phyloP scores from a whole-genome alignment of 352 stramenopile genomes.

The Bremia lactucae region DNA sequence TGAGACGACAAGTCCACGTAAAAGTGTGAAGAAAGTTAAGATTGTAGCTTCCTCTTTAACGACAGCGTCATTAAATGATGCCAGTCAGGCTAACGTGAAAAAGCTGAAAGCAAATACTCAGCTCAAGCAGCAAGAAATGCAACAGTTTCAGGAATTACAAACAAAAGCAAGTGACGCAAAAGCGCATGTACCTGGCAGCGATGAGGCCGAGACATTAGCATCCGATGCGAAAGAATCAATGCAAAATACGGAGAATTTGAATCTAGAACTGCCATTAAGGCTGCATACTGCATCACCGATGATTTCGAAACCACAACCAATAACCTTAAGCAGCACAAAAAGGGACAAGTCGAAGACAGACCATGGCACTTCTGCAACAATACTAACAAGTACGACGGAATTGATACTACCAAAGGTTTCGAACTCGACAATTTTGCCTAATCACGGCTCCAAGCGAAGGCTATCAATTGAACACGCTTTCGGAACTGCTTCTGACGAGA shows the following conservation, averaged over 20 bases:
- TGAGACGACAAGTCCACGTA: too few relatives aligned
- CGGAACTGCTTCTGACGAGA: background rate
- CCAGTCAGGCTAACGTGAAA: background rate
- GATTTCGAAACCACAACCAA: too few relatives aligned
- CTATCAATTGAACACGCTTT: background rate
- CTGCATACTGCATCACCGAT: too few relatives aligned
- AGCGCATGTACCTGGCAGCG: too few relatives aligned
- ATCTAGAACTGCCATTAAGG: too few relatives aligned
- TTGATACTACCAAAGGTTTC: background rate
- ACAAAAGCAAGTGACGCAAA: background rate
- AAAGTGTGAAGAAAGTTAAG: background rate
- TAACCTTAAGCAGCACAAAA: too few relatives aligned
- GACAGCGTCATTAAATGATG: background rate
- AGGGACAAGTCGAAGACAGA: too few relatives aligned
- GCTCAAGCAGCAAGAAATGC: background rate
- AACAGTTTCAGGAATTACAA: background rate
- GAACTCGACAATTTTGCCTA: background rate
- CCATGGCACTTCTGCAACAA: too few relatives aligned
- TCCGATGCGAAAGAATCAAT: background rate
- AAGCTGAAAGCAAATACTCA: background rate
- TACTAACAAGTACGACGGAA: too few relatives aligned
- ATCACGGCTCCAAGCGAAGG: conserved; percentile 8
- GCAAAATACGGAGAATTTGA: background rate
- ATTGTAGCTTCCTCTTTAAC: background rate
- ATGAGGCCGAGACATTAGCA: too few relatives aligned